These are phyloP conservation scores for Guillardia theta DNA, from an alignment of 78 protist genomes.

Conservation along the genomic window DNA sequence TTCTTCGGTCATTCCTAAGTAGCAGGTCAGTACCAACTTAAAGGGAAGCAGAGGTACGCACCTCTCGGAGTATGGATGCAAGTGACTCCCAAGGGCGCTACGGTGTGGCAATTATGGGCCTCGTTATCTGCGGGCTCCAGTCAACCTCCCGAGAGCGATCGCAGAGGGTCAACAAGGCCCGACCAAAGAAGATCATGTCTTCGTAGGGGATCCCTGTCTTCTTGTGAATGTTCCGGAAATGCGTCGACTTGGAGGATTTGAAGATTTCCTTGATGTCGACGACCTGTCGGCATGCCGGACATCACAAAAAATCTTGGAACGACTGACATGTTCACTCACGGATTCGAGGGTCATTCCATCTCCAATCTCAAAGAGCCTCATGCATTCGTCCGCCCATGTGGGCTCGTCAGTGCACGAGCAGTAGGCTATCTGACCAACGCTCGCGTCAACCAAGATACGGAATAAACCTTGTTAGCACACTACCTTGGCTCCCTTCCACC, in stretches of 20 bases:
- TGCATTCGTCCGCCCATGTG: background rate
- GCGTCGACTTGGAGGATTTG: background rate
- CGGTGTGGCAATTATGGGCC: background rate
- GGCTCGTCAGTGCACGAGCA: constrained; percentile 17
- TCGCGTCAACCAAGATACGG: background rate
- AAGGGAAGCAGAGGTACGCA: background rate
- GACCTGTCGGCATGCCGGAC: background rate
- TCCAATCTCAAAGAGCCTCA: background rate
- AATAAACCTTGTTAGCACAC: background rate
- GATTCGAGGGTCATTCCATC: background rate
- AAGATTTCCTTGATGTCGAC: background rate
- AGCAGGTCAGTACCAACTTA: background rate
- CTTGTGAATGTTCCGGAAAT: background rate
- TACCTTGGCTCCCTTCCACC: background rate
- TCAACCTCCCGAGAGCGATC: background rate
- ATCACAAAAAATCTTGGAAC: background rate
- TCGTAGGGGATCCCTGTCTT: background rate
- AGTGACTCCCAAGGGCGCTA: background rate
- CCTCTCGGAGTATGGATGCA: background rate
- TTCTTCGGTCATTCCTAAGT: too few species aligned
- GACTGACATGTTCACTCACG: background rate
- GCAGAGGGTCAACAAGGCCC: background rate
- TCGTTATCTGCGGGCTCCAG: background rate
- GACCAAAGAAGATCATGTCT: constrained; percentile 7
- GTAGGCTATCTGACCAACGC: background rate